Base-by-base conservation (phyloP, 345 rosid genomes). In the Ceriops decandra region DNA sequence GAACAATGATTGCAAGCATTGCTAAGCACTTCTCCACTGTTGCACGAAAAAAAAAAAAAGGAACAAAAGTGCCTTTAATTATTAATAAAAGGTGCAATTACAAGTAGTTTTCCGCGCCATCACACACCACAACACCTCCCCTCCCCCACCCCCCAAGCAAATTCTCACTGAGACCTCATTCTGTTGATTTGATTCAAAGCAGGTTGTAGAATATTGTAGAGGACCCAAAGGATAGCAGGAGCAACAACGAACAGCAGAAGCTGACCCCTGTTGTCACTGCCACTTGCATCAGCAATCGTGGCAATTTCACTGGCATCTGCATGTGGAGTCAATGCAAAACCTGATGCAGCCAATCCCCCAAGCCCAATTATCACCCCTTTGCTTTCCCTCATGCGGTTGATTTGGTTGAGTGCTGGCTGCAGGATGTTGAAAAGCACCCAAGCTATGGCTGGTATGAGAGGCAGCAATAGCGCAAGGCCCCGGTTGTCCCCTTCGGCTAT, bases 381-480 rank as follows among this genome's bases (percentile, higher is more conserved):
- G 69, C 76, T 54, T 71, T 81, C 81, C 6, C 90, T 62, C 98
- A 93, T 93, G 60, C 80, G 72, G 89, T 81, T 85, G 78, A 91
- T 9, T 78, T 93, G 98, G 83, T 93, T 93, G 1, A 93, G 81
- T 6, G 96, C 98, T 4, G 98, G 98, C 69, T 85, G 98, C 57
- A 91, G 88, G 66, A 93, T 93, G 82, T 93, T 93, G 91, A 62
- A 93, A 7, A 93, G 91, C 15, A 91, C 98, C 98, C 98, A 93
- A 1, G 63, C 92, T 53, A 95, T 79, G 49, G 99, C 97, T 1
- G 95, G 99, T 51, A 91, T 67, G 73, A 95, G 64, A 2, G 97
- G 97, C 7, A 95, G 86, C 72, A 95, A 76, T 17, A 95, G 88
- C 1, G 97, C 95, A 2, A 85, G 11, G 7, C 99, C 99, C 11